phyloP scores from a whole-genome alignment of 75 land plant genomes.

The Picea glauca region DNA sequence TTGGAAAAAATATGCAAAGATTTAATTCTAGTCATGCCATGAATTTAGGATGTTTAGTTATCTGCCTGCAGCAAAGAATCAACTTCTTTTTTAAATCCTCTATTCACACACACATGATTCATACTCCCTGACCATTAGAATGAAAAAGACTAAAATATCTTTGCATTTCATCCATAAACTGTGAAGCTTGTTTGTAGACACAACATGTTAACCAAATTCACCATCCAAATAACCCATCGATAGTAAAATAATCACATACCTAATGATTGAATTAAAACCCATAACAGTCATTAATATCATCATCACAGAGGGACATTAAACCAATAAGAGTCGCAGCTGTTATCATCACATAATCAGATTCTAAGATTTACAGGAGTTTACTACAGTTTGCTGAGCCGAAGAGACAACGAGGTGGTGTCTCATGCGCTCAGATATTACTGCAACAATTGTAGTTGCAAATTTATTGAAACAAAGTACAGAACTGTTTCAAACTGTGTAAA shows the following conservation, averaged over 20 bases:
- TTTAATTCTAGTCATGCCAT: too few relatives aligned
- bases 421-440: conserved; percentile 5
- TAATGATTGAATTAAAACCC: neutral
- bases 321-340: too few relatives aligned
- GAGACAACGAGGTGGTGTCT: conserved; percentile 44
- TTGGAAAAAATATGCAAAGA: too few relatives aligned
- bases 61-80: too few relatives aligned
- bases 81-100: too few relatives aligned
- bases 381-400: neutral
- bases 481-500: conserved; percentile 10
- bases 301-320: too few relatives aligned
- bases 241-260: neutral
- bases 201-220: neutral
- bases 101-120: neutral
- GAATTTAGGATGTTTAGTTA: too few relatives aligned
- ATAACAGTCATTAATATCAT: too few relatives aligned
- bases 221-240: neutral
- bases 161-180: neutral
- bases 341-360: too few relatives aligned
- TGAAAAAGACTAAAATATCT: neutral
- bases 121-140: neutral
- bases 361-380: neutral
- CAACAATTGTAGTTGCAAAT: neutral
- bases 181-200: neutral
- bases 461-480: conserved; percentile 3